These are phyloP conservation scores for Rozella allomycis DNA, from an alignment of 371 early-diverging fungal genomes.

Conservation along the genomic window DNA sequence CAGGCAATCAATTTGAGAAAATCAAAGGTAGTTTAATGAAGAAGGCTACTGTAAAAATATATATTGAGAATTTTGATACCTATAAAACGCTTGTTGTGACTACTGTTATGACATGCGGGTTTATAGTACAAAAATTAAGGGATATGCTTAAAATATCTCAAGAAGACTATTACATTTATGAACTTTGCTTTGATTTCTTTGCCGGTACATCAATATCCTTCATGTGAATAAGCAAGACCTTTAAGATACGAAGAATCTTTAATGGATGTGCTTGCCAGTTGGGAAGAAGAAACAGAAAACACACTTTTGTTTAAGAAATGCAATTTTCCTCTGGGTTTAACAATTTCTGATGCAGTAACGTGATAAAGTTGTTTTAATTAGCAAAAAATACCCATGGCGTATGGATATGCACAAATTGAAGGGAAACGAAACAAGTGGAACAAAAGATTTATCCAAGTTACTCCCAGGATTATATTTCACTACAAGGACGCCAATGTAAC, in stretches of 20 bases:
- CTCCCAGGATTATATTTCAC: no score
- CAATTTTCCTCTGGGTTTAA: no score
- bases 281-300: slow-evolving; percentile 50
- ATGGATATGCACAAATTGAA: no score
- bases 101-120: slow-evolving; percentile 42
- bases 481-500: no score
- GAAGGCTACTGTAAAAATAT: slow-evolving; percentile 53
- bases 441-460: no score
- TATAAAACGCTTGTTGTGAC: slow-evolving; percentile 54
- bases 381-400: no score
- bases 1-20: no score
- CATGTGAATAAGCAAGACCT: slow-evolving; percentile 48
- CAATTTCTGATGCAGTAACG: no score
- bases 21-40: no score
- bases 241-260: slow-evolving; percentile 71
- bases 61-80: slow-evolving; percentile 45
- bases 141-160: slow-evolving; percentile 38
- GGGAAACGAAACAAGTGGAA: no score
- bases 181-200: slow-evolving; percentile 7
- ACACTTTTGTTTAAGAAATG: slow-evolving; percentile 50
- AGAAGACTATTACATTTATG: slow-evolving; percentile 40
- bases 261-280: slow-evolving; percentile 44
- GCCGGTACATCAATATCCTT: slow-evolving; percentile 1
- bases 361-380: no score
- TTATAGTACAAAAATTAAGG: slow-evolving; percentile 40